Conservation (phyloP, 2,329 filamentous ascomycete genomes). For the Bipolaris victoriae region DNA sequence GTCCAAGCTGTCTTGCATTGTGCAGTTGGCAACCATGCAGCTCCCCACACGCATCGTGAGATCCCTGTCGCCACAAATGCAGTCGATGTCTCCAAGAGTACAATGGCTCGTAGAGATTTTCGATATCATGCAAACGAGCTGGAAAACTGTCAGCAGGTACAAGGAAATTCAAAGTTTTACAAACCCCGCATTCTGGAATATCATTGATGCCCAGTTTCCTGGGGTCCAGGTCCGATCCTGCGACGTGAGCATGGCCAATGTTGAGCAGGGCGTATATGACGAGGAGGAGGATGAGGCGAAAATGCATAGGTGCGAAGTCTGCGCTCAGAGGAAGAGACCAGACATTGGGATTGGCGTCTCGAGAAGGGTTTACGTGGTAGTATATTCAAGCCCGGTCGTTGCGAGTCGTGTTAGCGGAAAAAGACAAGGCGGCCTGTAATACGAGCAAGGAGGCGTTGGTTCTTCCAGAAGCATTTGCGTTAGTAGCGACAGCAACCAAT, state of each 20-base stretch:
- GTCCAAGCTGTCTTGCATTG: conserved; percentile 25
- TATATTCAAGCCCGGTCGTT: background rate
- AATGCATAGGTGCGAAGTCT: conserved; percentile 7
- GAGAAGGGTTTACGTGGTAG: background rate
- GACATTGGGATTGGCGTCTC: background rate
- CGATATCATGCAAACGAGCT: conserved; percentile 28
- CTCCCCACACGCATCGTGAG: conserved; percentile 12
- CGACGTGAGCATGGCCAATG: background rate
- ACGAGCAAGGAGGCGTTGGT: background rate
- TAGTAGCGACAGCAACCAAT: background rate
- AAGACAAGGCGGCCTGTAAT: background rate
- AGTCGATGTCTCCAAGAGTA: conserved; percentile 21
- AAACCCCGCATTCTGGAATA: conserved; percentile 30
- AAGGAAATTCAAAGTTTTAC: background rate
- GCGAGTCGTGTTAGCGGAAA: conserved; percentile 1
- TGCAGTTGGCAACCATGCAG: conserved; percentile 33
- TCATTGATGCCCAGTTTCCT: conserved; percentile 20
- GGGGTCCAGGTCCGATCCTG: background rate
- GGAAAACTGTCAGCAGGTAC: background rate
- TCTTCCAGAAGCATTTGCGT: background rate
- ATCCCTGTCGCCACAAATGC: conserved; percentile 21
- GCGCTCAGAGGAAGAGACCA: background rate
- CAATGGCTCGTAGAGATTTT: conserved; percentile 22
- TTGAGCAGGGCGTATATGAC: conserved; percentile 6
- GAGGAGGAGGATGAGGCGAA: background rate